A percentile compares a stretch with the other conserved stretches of the same genome.
phyloP scores from a whole-genome alignment of 176 grass and related monocot genomes.

The Chrysopogon serrulatus region DNA sequence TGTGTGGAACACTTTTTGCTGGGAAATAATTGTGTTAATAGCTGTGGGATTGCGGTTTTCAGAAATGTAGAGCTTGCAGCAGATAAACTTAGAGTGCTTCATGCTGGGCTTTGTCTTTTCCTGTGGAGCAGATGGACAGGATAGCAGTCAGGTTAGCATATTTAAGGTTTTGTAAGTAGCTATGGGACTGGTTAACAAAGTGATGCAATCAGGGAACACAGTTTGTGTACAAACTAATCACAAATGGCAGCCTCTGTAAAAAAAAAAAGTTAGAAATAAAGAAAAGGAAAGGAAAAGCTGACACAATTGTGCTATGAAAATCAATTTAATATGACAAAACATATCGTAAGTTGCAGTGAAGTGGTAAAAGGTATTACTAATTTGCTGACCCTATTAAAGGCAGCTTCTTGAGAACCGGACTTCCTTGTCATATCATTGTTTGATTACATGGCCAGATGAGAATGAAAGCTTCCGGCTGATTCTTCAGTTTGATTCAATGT shows the following conservation, averaged over 20 bases:
- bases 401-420: not conserved
- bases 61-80: conserved; percentile 81
- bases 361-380: not conserved
- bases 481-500: not conserved
- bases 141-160: not conserved
- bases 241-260: not conserved
- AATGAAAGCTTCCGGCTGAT: not conserved
- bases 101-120: not conserved
- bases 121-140: conserved; percentile 12
- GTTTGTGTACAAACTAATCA: not conserved
- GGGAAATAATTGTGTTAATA: conserved; percentile 35
- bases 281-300: not conserved
- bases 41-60: conserved; percentile 39
- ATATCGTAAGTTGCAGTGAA: not conserved
- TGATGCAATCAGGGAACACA: not conserved
- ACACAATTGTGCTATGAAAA: not conserved
- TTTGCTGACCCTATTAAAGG: not conserved
- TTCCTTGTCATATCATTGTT: not conserved
- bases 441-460: not conserved
- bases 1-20: conserved; percentile 40
- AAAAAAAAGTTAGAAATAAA: not conserved
- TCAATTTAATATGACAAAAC: not conserved
- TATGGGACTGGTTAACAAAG: not conserved
- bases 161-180: not conserved
- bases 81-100: conserved; percentile 34